A percentile compares a stretch with the other conserved stretches of the same genome.
Conservation (phyloP, 1,284 basidiomycete genomes). For the Trichosporon inkin region DNA sequence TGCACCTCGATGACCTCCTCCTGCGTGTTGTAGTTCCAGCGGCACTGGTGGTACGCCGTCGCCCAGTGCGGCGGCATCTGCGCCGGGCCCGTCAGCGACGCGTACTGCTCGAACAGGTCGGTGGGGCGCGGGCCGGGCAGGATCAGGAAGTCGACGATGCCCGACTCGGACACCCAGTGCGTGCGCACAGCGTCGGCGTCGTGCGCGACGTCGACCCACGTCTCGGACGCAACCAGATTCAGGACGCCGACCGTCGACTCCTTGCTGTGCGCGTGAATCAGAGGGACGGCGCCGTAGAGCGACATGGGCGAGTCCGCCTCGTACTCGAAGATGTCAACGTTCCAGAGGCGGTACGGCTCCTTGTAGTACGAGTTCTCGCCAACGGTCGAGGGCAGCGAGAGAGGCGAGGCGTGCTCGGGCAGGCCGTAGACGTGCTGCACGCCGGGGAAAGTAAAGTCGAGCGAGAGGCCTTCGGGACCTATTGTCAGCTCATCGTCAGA, state of each 20-base stretch:
- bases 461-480: conserved; percentile 89
- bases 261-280: conserved; percentile 86
- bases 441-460: conserved; percentile 91
- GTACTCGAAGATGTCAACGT: conserved; percentile 97
- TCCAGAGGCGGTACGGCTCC: conserved; percentile 94
- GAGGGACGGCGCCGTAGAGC: conserved; percentile 84
- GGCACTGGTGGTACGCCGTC: conserved; percentile 92
- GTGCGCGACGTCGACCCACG: conserved; percentile 87
- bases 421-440: conserved; percentile 89
- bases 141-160: conserved; percentile 89
- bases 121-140: conserved; percentile 81
- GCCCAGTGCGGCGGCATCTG: conserved; percentile 86
- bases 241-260: conserved; percentile 82
- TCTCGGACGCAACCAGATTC: conserved; percentile 86
- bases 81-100: conserved; percentile 75
- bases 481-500: conserved; percentile 1
- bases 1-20: conserved; percentile 86
- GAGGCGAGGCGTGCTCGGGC: conserved; percentile 89
- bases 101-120: conserved; percentile 80
- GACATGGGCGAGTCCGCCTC: conserved; percentile 85
- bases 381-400: conserved; percentile 76
- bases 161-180: conserved; percentile 96
- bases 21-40: conserved; percentile 96
- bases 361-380: conserved; percentile 60
- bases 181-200: conserved; percentile 63